Evolutionary conservation across 441 rosid species (phyloP).

Genomic region (Gossypium davidsonii): DNA sequence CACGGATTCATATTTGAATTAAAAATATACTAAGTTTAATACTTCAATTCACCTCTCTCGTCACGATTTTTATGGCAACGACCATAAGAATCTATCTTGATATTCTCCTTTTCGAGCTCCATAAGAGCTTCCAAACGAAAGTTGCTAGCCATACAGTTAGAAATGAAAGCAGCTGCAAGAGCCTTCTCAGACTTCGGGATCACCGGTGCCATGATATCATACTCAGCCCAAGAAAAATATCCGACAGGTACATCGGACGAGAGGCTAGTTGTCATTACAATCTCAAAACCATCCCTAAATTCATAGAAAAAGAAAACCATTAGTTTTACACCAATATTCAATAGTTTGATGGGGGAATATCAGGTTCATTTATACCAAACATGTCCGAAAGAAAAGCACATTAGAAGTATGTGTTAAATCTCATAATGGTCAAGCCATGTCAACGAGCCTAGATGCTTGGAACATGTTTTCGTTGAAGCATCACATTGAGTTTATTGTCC

Average conservation of each 20-base stretch:
- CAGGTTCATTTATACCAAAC: no score
- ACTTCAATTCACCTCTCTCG: conserved; percentile 42
- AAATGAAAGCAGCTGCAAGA: conserved; percentile 86
- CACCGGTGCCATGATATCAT: conserved; percentile 81
- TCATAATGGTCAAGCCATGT: neutral
- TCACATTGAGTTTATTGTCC: neutral
- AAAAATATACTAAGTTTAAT: no score
- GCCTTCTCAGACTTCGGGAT: conserved; percentile 75
- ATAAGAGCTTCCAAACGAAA: conserved; percentile 75
- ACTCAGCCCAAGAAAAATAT: conserved; percentile 93
- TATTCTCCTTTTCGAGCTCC: conserved; percentile 46
- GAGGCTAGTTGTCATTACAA: conserved; percentile 90
- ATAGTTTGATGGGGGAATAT: no score
- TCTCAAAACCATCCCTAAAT: conserved; percentile 53
- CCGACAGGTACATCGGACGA: conserved; percentile 95
- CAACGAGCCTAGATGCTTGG: neutral
- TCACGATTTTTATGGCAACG: conserved; percentile 62
- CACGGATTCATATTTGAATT: neutral
- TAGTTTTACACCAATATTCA: neutral
- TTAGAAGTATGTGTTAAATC: no score
- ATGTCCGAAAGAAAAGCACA: no score
- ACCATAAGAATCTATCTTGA: conserved; percentile 79
- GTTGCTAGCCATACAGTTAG: conserved; percentile 75
- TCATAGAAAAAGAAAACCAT: conserved; percentile 7
- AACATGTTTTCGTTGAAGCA: neutral